phyloP scores from a whole-genome alignment of 495 filamentous ascomycete species.

The Ascodesmis nigricans region DNA sequence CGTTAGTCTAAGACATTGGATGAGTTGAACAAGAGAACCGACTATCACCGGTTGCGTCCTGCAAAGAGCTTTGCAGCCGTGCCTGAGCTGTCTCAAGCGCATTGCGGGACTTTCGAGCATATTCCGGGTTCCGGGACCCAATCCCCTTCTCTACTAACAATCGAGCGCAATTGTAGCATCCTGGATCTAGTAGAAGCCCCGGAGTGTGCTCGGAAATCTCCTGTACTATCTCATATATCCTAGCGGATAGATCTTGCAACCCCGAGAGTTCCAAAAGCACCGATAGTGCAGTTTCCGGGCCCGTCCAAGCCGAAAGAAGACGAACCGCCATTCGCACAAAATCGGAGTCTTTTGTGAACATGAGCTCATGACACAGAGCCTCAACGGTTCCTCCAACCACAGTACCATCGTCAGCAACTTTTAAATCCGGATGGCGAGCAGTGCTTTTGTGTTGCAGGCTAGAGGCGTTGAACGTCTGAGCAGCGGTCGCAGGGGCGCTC shows the following conservation, averaged over 20 bases:
- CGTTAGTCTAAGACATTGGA: too few species aligned
- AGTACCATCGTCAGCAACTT: constrained; percentile 13
- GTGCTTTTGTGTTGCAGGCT: constrained; percentile 20
- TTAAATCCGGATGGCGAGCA: constrained; percentile 18
- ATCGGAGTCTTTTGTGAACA: constrained; percentile 17
- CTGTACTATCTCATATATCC: constrained; percentile 17
- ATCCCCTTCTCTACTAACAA: constrained; percentile 22
- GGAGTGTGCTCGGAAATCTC: constrained; percentile 15
- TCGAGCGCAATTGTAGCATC: constrained; percentile 19
- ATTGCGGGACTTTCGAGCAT: constrained; percentile 13
- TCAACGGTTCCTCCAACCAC: constrained; percentile 21
- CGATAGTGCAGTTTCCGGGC: constrained; percentile 18
- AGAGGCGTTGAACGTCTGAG: constrained; percentile 16
- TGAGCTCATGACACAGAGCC: constrained; percentile 22
- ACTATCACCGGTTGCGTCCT: too few species aligned
- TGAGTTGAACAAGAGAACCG: too few species aligned
- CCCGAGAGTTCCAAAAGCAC: constrained; percentile 19
- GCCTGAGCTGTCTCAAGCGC: background rate
- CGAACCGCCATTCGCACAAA: constrained; percentile 19
- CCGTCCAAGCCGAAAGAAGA: constrained; percentile 20
- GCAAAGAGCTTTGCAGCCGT: constrained; percentile 11
- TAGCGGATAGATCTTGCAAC: constrained; percentile 18
- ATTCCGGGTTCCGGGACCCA: constrained; percentile 17
- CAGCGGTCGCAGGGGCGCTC: constrained; percentile 18
- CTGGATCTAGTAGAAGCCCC: constrained; percentile 20